Evolutionary conservation across 2,329 filamentous ascomycete genomes (phyloP), one percentile per base, ranked within the genome.

Genomic region (Nemania sp.): DNA sequence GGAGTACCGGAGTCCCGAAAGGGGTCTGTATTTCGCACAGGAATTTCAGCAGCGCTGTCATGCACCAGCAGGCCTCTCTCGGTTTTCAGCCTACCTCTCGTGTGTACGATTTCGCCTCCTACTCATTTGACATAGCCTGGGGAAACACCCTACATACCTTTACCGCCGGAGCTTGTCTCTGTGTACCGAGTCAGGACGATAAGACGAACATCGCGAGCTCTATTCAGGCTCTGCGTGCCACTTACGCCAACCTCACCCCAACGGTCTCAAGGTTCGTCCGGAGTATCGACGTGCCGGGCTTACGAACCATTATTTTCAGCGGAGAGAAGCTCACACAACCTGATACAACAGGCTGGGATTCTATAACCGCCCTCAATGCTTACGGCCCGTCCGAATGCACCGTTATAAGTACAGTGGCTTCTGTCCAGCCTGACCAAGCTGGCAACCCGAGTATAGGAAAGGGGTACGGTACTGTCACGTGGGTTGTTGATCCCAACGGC

Each of bases 401-500:
- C 6, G 31, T 20, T 9, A 20, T 43, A 17, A 41, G 31, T 15
- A 54, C 52, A 11, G 33, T 24, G 2, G n/a, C 14, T 23, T n/a
- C n/a, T 17, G 17, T 26, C 11, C 20, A 39, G 17, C 26, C 31
- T 5, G n/a, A 39, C 15, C 15, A 30, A 9, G 24, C 22, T 37
- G 28, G 42, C 23, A 31, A 39, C 24, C 30, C 31, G 6, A 31
- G 22, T 6, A 54, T 54, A 15, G 52, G 52, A 5, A 33, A 20
- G n/a, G 45, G 44, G 8, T 8, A 37, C 12, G 52, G 45, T 17
- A 24, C 31, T 14, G 22, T 20, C 23, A 49, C 44, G 22, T 77
- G 74, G 72, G 63, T 78, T 23, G 68, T 74, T 7, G 69, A 77
- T 41, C 69, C 72, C 5, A 30, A 49, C 30, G 58, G 63, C 71